These are phyloP conservation scores for Blastomyces gilchristii DNA, from an alignment of 2,329 filamentous ascomycete genomes.

Conservation along the genomic window DNA sequence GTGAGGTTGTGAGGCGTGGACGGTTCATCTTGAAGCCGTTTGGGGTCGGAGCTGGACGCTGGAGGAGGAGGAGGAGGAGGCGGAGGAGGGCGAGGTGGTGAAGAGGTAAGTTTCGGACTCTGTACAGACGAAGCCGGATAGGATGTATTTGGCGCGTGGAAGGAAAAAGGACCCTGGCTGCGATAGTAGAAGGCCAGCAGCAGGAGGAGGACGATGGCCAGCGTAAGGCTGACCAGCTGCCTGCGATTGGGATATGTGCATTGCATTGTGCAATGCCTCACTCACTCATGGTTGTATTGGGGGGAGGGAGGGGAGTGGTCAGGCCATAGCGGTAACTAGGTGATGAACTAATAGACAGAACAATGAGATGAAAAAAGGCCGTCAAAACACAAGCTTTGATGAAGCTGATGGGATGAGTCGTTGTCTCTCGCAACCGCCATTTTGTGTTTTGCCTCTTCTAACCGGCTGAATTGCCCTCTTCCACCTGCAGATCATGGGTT, in stretches of 20 bases:
- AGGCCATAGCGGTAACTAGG: background rate
- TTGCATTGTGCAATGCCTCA: background rate
- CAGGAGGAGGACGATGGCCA: background rate
- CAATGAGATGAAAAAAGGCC: background rate
- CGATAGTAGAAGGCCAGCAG: background rate
- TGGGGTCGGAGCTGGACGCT: background rate
- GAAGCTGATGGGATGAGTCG: too few species aligned
- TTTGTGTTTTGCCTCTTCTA: too few species aligned
- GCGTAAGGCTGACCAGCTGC: background rate
- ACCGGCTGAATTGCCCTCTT: too few species aligned
- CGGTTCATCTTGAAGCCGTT: background rate
- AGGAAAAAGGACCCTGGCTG: background rate
- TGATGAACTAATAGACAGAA: background rate
- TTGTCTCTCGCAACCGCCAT: too few species aligned
- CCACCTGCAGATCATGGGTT: too few species aligned
- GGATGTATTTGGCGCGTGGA: background rate
- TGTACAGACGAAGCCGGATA: background rate
- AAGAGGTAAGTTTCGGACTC: background rate
- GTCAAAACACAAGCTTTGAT: too few species aligned
- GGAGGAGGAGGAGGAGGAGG: too few species aligned
- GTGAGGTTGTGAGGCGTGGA: constrained; percentile 34
- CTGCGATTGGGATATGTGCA: background rate
- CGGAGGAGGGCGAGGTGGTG: background rate
- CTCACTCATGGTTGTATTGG: background rate
- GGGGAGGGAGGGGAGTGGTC: background rate